Conservation (phyloP, 306 rosid species). For the Cyclanthera cordifolia region DNA sequence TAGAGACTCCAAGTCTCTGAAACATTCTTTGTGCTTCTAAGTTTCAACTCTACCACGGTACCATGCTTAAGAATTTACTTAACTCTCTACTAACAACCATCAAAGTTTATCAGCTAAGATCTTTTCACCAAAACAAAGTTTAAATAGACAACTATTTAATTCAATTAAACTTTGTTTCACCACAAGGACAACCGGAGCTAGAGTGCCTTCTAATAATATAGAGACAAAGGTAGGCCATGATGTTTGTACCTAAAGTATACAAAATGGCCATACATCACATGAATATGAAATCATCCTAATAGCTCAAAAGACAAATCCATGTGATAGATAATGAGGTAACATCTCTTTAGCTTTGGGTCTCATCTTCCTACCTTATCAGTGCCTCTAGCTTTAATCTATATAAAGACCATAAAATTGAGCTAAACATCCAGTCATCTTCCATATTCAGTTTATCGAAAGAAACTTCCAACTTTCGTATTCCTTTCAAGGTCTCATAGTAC, state of each 20-base stretch:
- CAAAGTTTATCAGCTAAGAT: background rate
- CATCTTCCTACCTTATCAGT: too few species aligned
- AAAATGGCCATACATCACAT: constrained; percentile 1
- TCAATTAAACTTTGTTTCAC: background rate
- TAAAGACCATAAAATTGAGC: too few species aligned
- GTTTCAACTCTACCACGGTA: background rate
- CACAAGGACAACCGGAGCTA: background rate
- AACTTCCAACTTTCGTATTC: too few species aligned
- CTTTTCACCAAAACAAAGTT: background rate
- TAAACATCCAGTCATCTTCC: too few species aligned
- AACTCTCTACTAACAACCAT: background rate
- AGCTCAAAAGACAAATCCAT: constrained; percentile 18
- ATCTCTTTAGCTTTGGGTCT: too few species aligned
- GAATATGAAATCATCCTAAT: background rate
- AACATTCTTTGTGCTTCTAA: too few species aligned
- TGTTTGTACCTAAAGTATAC: background rate
- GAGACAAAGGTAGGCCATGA: background rate
- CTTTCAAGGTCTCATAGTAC: too few species aligned
- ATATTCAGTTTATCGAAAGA: too few species aligned
- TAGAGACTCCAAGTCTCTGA: too few species aligned
- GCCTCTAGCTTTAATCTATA: too few species aligned
- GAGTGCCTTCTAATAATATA: background rate
- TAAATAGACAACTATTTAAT: background rate
- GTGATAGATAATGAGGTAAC: constrained; percentile 12
- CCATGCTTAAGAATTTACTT: background rate